phyloP scores from a whole-genome alignment of 2,329 filamentous ascomycete species.

The Piedraia hortae region DNA sequence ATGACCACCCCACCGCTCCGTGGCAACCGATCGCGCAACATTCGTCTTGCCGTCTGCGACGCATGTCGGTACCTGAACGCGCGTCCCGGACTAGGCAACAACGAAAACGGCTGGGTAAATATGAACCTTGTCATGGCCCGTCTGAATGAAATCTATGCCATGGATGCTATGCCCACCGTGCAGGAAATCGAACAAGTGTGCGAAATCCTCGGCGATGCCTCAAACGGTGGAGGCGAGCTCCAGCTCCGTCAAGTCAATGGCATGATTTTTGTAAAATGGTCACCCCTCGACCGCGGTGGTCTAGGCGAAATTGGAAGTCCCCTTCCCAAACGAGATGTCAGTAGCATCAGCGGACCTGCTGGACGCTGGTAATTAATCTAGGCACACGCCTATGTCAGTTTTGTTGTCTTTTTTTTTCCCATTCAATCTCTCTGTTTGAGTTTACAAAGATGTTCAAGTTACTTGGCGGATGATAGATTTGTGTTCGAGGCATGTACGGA shows the following conservation, averaged over 20 bases:
- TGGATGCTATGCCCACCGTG: constrained; percentile 28
- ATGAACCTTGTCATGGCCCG: constrained; percentile 34
- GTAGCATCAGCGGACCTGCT: too few species aligned
- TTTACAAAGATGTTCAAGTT: too few species aligned
- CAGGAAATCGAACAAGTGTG: constrained; percentile 58
- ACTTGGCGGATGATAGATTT: too few species aligned
- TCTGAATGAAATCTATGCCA: constrained; percentile 34
- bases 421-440: too few species aligned
- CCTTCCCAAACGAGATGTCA: too few species aligned
- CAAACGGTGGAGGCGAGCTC: constrained; percentile 80
- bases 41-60: constrained; percentile 48
- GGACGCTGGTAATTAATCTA: too few species aligned
- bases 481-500: too few species aligned
- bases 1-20: constrained; percentile 24
- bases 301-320: constrained; percentile 23
- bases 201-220: constrained; percentile 64
- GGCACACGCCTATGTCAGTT: too few species aligned
- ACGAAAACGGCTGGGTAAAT: constrained; percentile 38
- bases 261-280: constrained; percentile 17
- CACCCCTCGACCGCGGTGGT: constrained; percentile 8
- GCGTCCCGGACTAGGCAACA: constrained; percentile 18
- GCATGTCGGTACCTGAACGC: constrained; percentile 40
- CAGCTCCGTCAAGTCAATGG: constrained; percentile 27
- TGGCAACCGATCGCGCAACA: constrained; percentile 30
- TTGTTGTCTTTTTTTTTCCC: too few species aligned